Evolutionary conservation across 2,329 filamentous ascomycete genomes (phyloP).

Genomic region (Xylaria sp.): DNA sequence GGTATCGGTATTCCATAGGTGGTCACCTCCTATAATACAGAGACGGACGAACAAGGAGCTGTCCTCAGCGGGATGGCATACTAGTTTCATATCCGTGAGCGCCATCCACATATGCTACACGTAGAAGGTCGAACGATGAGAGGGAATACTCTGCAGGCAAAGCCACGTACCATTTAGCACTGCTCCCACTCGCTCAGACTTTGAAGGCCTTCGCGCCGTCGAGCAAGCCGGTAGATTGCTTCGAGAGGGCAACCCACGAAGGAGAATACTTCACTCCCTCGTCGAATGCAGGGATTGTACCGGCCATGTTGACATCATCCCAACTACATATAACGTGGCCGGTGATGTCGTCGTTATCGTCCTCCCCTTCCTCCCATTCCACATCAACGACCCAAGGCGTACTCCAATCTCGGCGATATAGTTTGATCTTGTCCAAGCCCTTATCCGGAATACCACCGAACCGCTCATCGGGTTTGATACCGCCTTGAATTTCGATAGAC

Average conservation of each 20-base stretch:
- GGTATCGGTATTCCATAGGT: slow-evolving; percentile 6
- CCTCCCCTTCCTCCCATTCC: slow-evolving; percentile 48
- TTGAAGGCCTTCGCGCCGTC: slow-evolving; percentile 60
- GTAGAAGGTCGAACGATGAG: background rate
- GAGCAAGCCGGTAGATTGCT: slow-evolving; percentile 71
- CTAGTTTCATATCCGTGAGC: background rate
- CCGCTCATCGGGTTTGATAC: slow-evolving; percentile 53
- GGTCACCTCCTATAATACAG: background rate
- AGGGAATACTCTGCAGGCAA: background rate
- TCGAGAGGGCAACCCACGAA: slow-evolving; percentile 72
- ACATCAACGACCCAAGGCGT: slow-evolving; percentile 72
- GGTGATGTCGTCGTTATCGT: slow-evolving; percentile 40
- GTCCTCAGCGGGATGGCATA: slow-evolving; percentile 1
- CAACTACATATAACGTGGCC: slow-evolving; percentile 74
- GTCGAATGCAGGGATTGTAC: slow-evolving; percentile 74
- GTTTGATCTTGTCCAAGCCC: slow-evolving; percentile 62
- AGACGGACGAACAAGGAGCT: background rate
- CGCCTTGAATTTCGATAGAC: slow-evolving; percentile 58
- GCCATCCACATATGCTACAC: background rate
- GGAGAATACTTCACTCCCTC: slow-evolving; percentile 74
- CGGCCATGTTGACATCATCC: slow-evolving; percentile 73
- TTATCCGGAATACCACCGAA: slow-evolving; percentile 59
- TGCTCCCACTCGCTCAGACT: background rate
- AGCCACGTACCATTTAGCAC: background rate
- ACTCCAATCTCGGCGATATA: slow-evolving; percentile 80